phyloP scores from a whole-genome alignment of 176 grass and related monocot genomes.

The Calamus simplicifolius region DNA sequence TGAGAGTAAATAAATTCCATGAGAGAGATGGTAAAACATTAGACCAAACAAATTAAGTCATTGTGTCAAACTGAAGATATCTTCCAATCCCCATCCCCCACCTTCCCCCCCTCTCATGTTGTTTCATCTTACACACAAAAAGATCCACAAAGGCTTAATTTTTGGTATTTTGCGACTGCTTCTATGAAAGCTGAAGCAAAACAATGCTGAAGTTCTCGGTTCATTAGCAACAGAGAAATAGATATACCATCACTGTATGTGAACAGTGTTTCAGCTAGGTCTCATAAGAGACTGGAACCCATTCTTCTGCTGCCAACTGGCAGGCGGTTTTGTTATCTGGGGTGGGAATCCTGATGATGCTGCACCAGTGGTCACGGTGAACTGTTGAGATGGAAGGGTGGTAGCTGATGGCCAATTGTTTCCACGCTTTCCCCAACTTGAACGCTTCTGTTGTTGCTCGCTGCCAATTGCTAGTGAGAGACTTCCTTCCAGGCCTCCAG shows the following conservation, averaged over 20 bases:
- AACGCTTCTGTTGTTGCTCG: conserved; percentile 17
- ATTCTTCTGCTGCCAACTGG: conserved; percentile 5
- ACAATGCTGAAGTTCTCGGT: background rate
- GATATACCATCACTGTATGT: background rate
- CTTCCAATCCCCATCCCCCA: no score
- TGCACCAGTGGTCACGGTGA: conserved; percentile 25
- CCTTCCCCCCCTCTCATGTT: no score
- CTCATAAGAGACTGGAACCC: conserved; percentile 1
- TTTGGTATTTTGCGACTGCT: no score
- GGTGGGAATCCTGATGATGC: conserved; percentile 84
- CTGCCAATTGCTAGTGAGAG: background rate
- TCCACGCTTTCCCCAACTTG: conserved; percentile 16
- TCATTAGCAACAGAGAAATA: background rate
- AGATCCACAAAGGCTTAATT: no score
- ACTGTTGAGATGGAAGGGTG: conserved; percentile 1
- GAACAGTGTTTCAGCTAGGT: conserved; percentile 12
- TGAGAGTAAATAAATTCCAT: no score
- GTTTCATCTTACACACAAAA: no score
- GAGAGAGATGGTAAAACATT: no score
- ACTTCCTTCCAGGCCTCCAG: background rate
- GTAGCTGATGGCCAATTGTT: conserved; percentile 27
- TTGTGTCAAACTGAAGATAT: no score
- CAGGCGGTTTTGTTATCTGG: background rate
- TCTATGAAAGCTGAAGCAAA: no score
- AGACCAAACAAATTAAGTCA: no score